Evolutionary conservation across 2,329 filamentous ascomycete genomes (phyloP), one percentile per base, ranked within the genome.

Genomic region (Fusarium ambrosium): DNA sequence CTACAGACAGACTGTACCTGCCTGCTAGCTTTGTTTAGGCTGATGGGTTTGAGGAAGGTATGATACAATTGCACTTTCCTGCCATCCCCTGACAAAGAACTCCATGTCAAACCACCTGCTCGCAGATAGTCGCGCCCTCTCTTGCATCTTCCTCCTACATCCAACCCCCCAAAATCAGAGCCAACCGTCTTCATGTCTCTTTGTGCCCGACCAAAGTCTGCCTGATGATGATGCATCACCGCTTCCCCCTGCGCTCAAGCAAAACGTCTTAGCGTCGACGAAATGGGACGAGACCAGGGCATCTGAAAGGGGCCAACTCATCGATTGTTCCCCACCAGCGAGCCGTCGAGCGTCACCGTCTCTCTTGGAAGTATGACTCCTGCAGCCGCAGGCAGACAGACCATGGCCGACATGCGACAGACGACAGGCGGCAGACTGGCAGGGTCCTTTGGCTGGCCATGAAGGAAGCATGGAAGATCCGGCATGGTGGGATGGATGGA

Each of bases 151-250:
- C 43, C 58, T 73, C 43, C 51, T 73, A 62, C 56, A 73, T 62
- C 51, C 48, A 63, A 64, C 60, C 66, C 66, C 67, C 29, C 58
- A 27, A 64, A 68, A 48, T 20, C 22, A 56, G 43, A 61, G 61
- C 60, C 45, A 41, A 45, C 61, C 60, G 60, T 65, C 62, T 66
- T 62, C 63, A 59, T 64, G 48, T n/a, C 48, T 62, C 66, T 78
- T 77, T 71, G 69, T 78, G 77, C 77, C 77, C 76, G 75, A 78
- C 73, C 67, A 69, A 68, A 37, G 56, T 73, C 77, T 78, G 77
- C 76, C 77, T 77, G 77, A 79, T 72, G 77, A 79, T 71, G 74
- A 79, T 77, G 77, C 77, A 79, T 79, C 77, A 73, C 74, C 72
- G 75, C 76, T 72, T 75, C 77, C 74, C 68, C 75, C 62, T 74